A percentile compares a stretch with the other conserved stretches of the same genome.
phyloP scores from a whole-genome alignment of 352 stramenopile genomes.

The Saprolegnia parasitica region DNA sequence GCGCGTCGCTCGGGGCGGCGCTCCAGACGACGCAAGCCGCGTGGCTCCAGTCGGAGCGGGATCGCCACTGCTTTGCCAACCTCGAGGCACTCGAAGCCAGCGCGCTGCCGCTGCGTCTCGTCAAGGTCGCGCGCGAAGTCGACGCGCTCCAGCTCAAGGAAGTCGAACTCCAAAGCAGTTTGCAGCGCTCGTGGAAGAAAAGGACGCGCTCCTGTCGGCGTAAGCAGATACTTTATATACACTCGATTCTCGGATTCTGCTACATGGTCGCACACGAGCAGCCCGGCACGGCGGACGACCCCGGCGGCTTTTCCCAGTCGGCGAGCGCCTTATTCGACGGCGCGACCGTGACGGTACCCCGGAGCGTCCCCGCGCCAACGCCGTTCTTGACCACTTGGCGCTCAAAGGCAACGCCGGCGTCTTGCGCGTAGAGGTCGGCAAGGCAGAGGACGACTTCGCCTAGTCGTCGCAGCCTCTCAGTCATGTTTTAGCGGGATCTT shows the following conservation, averaged over 20 bases:
- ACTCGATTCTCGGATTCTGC: no score
- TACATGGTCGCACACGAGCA: conserved; percentile 25
- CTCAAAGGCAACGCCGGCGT: conserved; percentile 45
- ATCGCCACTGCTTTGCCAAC: conserved; percentile 61
- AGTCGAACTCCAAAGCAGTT: conserved; percentile 75
- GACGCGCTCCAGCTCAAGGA: conserved; percentile 71
- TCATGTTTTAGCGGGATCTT: neutral
- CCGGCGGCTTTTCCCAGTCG: conserved; percentile 20
- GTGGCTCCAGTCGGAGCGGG: conserved; percentile 57
- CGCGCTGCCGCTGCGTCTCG: conserved; percentile 60
- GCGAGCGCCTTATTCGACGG: conserved; percentile 44
- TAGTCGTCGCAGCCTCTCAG: conserved; percentile 8
- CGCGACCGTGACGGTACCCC: conserved; percentile 52
- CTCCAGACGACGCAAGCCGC: conserved; percentile 40
- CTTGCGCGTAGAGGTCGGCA: conserved; percentile 42
- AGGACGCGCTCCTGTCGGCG: neutral
- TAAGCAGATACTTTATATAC: conserved; percentile 2
- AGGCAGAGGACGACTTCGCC: conserved; percentile 56
- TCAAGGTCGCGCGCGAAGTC: conserved; percentile 60
- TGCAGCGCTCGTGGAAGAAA: conserved; percentile 42
- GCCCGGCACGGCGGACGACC: conserved; percentile 8
- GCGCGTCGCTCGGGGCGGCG: conserved; percentile 39
- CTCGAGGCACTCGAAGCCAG: conserved; percentile 48
- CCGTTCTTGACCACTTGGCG: conserved; percentile 44
- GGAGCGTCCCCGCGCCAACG: conserved; percentile 47